Evolutionary conservation across 305 asterid genomes (phyloP).

Genomic region (Fraxinus baroniana): DNA sequence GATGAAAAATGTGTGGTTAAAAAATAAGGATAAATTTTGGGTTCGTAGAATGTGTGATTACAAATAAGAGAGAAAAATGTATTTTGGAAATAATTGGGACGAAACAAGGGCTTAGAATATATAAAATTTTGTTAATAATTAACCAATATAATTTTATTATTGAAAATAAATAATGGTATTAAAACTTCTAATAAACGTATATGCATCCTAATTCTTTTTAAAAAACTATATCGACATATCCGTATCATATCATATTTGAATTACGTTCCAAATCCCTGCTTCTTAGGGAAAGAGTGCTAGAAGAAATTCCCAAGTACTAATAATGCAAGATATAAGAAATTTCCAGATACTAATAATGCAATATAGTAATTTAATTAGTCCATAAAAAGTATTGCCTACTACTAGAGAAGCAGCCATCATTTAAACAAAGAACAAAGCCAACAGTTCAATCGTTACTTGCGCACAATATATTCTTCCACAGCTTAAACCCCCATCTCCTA

Average conservation of each 20-base stretch:
- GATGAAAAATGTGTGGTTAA: neutral
- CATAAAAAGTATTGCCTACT: neutral
- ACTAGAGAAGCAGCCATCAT: neutral
- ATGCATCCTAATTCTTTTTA: neutral
- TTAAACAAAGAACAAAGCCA: neutral
- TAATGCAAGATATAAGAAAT: neutral
- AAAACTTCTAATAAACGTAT: neutral
- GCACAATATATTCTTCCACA: neutral
- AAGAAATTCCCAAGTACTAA: neutral
- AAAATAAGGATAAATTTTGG: neutral
- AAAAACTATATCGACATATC: neutral
- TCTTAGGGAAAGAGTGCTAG: neutral
- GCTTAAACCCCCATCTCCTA: neutral
- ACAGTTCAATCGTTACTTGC: neutral
- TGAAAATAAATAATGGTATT: neutral
- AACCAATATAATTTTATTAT: neutral
- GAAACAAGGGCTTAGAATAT: neutral
- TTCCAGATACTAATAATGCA: neutral
- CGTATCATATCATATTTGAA: neutral
- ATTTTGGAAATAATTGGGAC: no score
- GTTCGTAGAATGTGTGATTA: neutral
- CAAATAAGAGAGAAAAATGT: neutral
- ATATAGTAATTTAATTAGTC: neutral
- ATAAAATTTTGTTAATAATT: neutral
- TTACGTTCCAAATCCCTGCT: neutral